Percentiles rank a stretch among this genome's conserved stretches.
Conservation (phyloP, 2,329 filamentous ascomycete species). For the Fusarium continuum region DNA sequence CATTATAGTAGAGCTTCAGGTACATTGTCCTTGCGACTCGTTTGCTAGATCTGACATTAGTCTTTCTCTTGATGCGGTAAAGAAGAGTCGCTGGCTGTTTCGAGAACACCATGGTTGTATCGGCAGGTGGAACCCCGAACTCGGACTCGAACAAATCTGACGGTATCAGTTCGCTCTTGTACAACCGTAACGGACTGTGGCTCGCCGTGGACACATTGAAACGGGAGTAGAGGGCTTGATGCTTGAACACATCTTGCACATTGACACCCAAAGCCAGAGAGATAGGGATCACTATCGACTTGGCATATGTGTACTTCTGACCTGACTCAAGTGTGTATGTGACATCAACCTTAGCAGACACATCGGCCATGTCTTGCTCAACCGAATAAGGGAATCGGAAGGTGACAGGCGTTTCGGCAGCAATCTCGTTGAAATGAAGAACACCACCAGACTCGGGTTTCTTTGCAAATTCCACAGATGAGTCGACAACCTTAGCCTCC, state of each 20-base stretch:
- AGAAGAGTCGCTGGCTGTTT: slow-evolving; percentile 83
- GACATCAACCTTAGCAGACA: slow-evolving; percentile 80
- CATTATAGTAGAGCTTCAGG: slow-evolving; percentile 78
- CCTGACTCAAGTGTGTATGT: slow-evolving; percentile 75
- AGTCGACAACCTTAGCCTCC: slow-evolving; percentile 62
- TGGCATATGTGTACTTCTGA: slow-evolving; percentile 50
- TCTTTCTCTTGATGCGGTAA: slow-evolving; percentile 77
- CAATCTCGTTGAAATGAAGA: slow-evolving; percentile 61
- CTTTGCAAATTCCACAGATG: slow-evolving; percentile 55
- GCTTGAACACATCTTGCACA: slow-evolving; percentile 95
- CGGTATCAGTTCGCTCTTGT: slow-evolving; percentile 73
- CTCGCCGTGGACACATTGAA: slow-evolving; percentile 90
- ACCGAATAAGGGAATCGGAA: slow-evolving; percentile 83
- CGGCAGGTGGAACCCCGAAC: slow-evolving; percentile 63
- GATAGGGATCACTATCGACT: slow-evolving; percentile 72
- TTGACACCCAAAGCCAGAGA: slow-evolving; percentile 90
- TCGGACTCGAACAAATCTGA: slow-evolving; percentile 75
- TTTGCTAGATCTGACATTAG: slow-evolving; percentile 47
- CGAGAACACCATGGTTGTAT: slow-evolving; percentile 73
- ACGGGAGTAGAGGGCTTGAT: slow-evolving; percentile 80
- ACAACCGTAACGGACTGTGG: slow-evolving; percentile 76
- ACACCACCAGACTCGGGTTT: slow-evolving; percentile 64
- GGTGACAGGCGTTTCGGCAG: slow-evolving; percentile 57
- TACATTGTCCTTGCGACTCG: slow-evolving; percentile 61
- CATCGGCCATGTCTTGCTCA: slow-evolving; percentile 76